phyloP scores from a whole-genome alignment of 2,329 filamentous ascomycete genomes.

The Aphanoascus verrucosus region DNA sequence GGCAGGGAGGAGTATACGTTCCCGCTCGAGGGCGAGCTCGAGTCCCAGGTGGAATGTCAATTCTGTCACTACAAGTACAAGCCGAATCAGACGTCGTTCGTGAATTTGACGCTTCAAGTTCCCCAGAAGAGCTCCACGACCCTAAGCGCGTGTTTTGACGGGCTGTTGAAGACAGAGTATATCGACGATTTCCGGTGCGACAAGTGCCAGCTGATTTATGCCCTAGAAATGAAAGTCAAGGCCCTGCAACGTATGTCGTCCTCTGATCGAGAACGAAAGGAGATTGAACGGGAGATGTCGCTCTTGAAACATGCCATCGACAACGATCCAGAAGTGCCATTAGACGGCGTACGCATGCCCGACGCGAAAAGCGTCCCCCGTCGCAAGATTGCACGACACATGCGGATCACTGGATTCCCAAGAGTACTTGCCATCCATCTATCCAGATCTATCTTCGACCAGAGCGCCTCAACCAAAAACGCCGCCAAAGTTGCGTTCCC shows the following conservation, averaged over 20 bases:
- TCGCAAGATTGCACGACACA: constrained; percentile 75
- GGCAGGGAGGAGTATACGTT: constrained; percentile 49
- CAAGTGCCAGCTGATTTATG: constrained; percentile 76
- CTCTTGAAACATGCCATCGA: constrained; percentile 60
- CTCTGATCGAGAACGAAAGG: constrained; percentile 43
- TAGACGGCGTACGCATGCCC: constrained; percentile 62
- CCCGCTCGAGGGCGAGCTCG: constrained; percentile 80
- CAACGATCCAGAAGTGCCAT: constrained; percentile 68
- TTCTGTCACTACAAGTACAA: constrained; percentile 84
- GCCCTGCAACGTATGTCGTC: constrained; percentile 47
- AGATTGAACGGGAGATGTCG: constrained; percentile 49
- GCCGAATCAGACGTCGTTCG: constrained; percentile 72
- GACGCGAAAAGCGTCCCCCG: constrained; percentile 65
- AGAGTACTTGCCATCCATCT: constrained; percentile 86
- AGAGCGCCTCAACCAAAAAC: constrained; percentile 76
- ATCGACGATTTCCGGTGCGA: constrained; percentile 98
- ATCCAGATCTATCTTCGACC: constrained; percentile 83
- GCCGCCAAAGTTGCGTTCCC: constrained; percentile 88
- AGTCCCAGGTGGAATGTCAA: constrained; percentile 91
- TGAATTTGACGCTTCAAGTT: constrained; percentile 83
- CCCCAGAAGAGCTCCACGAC: constrained; percentile 72
- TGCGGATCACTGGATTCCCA: constrained; percentile 76
- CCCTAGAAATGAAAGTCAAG: constrained; percentile 51
- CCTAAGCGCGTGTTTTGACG: constrained; percentile 80
- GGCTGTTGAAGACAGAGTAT: constrained; percentile 85